phyloP scores from a whole-genome alignment of 345 rosid genomes.

The Stellera chamaejasme region DNA sequence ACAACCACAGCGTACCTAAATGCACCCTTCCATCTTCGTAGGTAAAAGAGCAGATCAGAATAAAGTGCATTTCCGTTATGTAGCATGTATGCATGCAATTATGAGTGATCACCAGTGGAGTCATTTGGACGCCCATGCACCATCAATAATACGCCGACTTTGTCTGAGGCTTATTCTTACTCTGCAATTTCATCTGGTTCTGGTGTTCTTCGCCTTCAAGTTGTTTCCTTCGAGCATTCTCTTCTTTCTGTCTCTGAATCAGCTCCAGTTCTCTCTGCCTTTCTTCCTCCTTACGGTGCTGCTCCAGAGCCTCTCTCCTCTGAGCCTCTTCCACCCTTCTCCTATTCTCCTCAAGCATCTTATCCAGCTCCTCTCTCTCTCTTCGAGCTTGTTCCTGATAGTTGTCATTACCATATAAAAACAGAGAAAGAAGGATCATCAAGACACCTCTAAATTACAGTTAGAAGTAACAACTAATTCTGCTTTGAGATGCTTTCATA shows the following conservation, averaged over 20 bases:
- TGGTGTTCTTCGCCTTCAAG: conserved; percentile 63
- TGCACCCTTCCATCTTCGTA: no score
- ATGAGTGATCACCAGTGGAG: no score
- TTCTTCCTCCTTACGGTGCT: conserved; percentile 74
- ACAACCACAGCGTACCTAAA: no score
- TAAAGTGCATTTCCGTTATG: no score
- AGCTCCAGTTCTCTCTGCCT: conserved; percentile 66
- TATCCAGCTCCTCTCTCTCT: conserved; percentile 82
- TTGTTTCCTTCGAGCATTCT: conserved; percentile 59
- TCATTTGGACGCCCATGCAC: no score
- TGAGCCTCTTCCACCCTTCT: conserved; percentile 84
- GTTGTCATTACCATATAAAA: background rate
- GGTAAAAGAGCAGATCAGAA: no score
- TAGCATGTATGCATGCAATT: no score
- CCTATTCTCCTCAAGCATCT: conserved; percentile 79
- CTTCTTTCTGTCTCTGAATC: conserved; percentile 76
- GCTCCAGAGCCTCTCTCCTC: conserved; percentile 77
- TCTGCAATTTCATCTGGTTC: conserved; percentile 26
- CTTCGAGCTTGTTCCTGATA: conserved; percentile 68
- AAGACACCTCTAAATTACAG: background rate
- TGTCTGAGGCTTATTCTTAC: conserved; percentile 42
- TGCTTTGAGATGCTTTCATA: background rate
- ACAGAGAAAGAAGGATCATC: background rate
- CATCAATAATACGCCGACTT: conserved; percentile 23
- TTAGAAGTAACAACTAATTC: background rate